Evolutionary conservation across 2,329 filamentous ascomycete species (phyloP), one percentile per base, ranked within the genome.

Genomic region (Trichoderma sp.): DNA sequence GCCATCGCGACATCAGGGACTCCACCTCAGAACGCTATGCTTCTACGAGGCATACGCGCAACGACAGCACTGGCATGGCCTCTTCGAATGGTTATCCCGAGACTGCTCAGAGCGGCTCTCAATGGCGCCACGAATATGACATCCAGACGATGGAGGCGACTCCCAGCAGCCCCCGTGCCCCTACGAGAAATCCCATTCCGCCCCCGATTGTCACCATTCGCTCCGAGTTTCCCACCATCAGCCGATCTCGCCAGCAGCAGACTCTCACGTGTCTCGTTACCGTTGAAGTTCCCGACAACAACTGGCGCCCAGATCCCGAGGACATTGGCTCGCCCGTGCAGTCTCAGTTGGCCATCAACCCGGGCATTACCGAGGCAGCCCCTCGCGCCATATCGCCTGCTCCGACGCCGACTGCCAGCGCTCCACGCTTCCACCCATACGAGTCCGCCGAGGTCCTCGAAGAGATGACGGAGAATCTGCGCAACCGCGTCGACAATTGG

Each of bases 171-270:
- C 90, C 92, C 6, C 88, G 90, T 44, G 79, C 83, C 6, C 84
- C 90, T 21, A 84, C 88, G 10, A 91, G 90, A 71, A 97, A 96
- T 71, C 92, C 93, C 0, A 97, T 98, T 66, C 93, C 95, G 1
- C 82, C 93, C 6, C 95, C 95, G 0, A 90, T 87, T 0, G 93
- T 99, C n/a, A 96, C 92, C 0, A 90, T 99, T 55, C 91, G 94
- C 66, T 98, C 94, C 74, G 95, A 99, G 77, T 99, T 97, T 74
- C 95, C 95, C 0, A 98, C 95, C 1, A 85, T 99, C 72, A 97
- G 85, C 76, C 86, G 92, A 69, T 97, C 93, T 21, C 90, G 93
- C 58, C 92, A 97, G 74, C 95, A 97, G 76, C 95, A 99, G 76
- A 95, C 92, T 12, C 82, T 99, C 68, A 98, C 95, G 0, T 99